These are phyloP conservation scores for Pistacia integerrima DNA, from an alignment of 345 rosid species.

Conservation along the genomic window DNA sequence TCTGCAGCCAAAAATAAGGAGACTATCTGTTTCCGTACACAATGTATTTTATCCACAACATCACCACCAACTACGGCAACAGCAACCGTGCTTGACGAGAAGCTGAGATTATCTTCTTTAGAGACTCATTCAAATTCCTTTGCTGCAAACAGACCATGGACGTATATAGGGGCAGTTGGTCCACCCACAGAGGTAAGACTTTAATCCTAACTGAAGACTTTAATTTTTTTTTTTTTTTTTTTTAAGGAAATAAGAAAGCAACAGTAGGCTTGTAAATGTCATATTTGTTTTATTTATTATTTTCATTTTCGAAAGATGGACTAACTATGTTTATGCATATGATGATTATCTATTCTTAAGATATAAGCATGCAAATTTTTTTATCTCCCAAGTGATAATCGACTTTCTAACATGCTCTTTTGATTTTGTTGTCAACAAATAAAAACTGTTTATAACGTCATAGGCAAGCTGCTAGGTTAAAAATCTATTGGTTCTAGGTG, in stretches of 20 bases:
- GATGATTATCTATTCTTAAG: background rate
- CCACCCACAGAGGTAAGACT: conserved; percentile 64
- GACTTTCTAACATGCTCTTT: background rate
- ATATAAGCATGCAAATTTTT: background rate
- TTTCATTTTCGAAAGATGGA: conserved; percentile 3
- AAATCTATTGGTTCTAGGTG: background rate
- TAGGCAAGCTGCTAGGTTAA: background rate
- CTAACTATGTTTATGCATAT: background rate
- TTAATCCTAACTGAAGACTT: background rate
- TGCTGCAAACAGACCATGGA: conserved; percentile 58
- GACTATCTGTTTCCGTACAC: conserved; percentile 47
- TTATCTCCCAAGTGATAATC: background rate
- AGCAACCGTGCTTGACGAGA: conserved; percentile 65
- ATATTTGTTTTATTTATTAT: background rate
- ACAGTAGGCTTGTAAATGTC: background rate
- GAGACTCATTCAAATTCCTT: conserved; percentile 55
- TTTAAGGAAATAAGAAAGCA: background rate
- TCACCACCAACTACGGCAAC: conserved; percentile 42
- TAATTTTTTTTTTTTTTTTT: background rate
- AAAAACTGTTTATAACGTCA: background rate
- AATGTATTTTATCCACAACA: conserved; percentile 70
- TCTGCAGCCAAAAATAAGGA: conserved; percentile 69
- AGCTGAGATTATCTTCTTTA: conserved; percentile 75
- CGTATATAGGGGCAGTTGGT: conserved; percentile 49
- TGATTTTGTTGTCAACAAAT: background rate